Evolutionary conservation across 2,329 filamentous ascomycete species (phyloP), one percentile per base, ranked within the genome.

Genomic region (Orbilia ellipsospora): DNA sequence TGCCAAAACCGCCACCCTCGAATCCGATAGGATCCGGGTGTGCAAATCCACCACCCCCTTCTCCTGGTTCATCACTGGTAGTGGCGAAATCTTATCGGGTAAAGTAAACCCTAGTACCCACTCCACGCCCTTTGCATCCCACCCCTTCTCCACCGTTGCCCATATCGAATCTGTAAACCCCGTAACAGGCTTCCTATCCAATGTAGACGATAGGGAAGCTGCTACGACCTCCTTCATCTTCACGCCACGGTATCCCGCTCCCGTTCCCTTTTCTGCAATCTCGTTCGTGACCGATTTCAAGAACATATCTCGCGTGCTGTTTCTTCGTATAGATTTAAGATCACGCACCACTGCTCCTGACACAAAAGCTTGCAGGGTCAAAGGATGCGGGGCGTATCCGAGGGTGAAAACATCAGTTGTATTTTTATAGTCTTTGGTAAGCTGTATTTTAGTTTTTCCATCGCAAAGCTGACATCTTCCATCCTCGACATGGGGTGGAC

Each of bases 71-170:
- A 86, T 83, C 79, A 86, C 83, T 77, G 84, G 84, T 51, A 83
- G 18, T 16, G 70, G n/a, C 67, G 86, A 84, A 68, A 70, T 57
- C 86, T 86, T 67, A 86, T 83, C 52, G 86, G 94, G 92, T 8
- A 97, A 86, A 13, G 86, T 85, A 82, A 98, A 98, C 64, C 94
- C 95, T 81, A 98, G 92, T 78, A 90, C 87, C 93, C 93, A 98
- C 80, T 94, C 90, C 1, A 97, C 84, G 78, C 95, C 91, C n/a
- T 87, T 82, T n/a, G 51, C 4, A 65, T 75, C 64, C 2, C 85
- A 83, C 0, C 86, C 83, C 13, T 85, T 84, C 80, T 91, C 89
- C n/a, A 92, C 91, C 0, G 90, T 90, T 18, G 97, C 84, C 94
- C 94, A 97, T 18, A 97, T 56, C 8, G 72, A 75, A 78, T 88